Base-by-base conservation (phyloP, 2,329 filamentous ascomycete genomes). In the Xylariaceae sp. region DNA sequence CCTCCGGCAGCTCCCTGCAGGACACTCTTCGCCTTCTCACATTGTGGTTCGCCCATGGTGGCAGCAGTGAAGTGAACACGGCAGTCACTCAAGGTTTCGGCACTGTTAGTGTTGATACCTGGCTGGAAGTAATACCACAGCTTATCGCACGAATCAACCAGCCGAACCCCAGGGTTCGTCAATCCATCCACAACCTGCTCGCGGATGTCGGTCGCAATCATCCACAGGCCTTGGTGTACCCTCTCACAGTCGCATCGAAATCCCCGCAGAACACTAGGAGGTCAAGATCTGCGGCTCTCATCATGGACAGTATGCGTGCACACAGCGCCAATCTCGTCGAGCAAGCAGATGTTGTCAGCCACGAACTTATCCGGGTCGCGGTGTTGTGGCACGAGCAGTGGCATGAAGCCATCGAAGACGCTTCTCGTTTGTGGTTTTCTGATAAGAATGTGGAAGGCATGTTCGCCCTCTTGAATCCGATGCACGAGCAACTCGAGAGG, bases 311-410 rank as follows among this genome's bases (percentile, higher is more conserved):
- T 66, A 96, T 99, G 90, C 88, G 92, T 38, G 88, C 93, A 61
- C 95, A 99, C 68, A 97, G 92, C 66, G 86, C 90, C 17, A 88
- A 84, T 62, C 81, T 99, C 34, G 94, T 99, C 9, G 90, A 97
- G 59, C 94, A 99, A 71, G 94, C 94, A 34, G 93, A 96, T 67
- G 80, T 92, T 43, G 92, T 99, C 60, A 97, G 93, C 68, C 89
- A 94, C 65, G 95, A 99, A 69, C 83, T 99, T 50, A 97, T 99
- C 66, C 86, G 94, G 47, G 95, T 99, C 53, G 94, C 94, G 14
- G 93, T 99, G 2, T 73, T 99, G 19, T 99, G 95, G 95, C 94
- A 99, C 66, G 94, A 99, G 66, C 88, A 96, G 60, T 99, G 94
- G 94, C 94, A 99, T 61, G 95, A 99, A 71, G 95, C 89, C 28